Percentiles rank a stretch among this genome's conserved stretches.
phyloP scores from a whole-genome alignment of 2,329 filamentous ascomycete species.

The Penicillium sp. region DNA sequence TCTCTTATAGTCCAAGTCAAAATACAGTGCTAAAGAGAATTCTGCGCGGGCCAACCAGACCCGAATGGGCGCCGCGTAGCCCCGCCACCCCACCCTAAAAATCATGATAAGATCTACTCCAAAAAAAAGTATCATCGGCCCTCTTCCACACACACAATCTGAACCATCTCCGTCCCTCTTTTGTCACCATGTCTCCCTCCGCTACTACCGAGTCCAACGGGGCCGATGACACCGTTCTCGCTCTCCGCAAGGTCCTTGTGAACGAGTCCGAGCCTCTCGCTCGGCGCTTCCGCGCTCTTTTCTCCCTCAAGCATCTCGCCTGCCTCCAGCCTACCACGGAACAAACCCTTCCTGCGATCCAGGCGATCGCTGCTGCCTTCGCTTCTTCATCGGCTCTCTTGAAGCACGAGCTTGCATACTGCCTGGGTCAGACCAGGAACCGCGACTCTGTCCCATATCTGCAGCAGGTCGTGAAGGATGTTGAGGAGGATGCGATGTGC shows the following conservation, averaged over 20 bases:
- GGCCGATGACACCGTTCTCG: conserved; percentile 45
- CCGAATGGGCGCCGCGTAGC: conserved; percentile 25
- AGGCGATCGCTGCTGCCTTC: conserved; percentile 88
- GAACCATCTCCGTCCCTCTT: not conserved
- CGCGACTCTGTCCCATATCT: conserved; percentile 73
- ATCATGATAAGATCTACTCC: conserved; percentile 42
- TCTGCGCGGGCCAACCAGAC: conserved; percentile 22
- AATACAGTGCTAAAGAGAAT: not conserved
- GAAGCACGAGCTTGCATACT: conserved; percentile 97
- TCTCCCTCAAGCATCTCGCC: conserved; percentile 94
- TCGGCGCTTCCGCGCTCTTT: conserved; percentile 90
- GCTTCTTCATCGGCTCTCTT: conserved; percentile 82
- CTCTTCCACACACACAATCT: conserved; percentile 7
- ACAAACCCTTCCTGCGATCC: conserved; percentile 65
- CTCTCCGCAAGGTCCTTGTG: conserved; percentile 70
- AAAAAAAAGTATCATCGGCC: conserved; percentile 31
- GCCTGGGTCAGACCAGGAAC: conserved; percentile 87
- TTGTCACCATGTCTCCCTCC: conserved; percentile 37
- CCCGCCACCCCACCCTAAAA: conserved; percentile 46
- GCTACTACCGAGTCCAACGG: conserved; percentile 34
- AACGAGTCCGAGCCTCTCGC: conserved; percentile 82
- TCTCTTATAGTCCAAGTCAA: not conserved
- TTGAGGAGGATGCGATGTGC: conserved; percentile 89
- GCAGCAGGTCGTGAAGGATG: conserved; percentile 72
- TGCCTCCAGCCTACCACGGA: conserved; percentile 62